These are phyloP conservation scores for Nicotiana tomentosiformis DNA, from an alignment of 257 asterid genomes.

Conservation along the genomic window DNA sequence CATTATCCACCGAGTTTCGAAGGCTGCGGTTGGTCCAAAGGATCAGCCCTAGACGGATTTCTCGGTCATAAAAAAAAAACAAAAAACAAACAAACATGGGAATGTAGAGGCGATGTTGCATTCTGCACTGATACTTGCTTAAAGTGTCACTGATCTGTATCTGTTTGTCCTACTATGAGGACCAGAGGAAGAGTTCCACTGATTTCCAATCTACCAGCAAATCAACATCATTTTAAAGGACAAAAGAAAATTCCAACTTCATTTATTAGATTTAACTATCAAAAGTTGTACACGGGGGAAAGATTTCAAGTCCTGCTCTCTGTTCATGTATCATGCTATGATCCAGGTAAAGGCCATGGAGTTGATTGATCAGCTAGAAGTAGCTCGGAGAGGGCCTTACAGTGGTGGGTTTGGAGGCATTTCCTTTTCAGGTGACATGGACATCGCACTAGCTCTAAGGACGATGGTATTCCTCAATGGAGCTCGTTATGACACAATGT, in stretches of 20 bases:
- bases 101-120: not conserved
- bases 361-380: slow-evolving; percentile 68
- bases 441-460: slow-evolving; percentile 70
- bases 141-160: not conserved
- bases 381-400: slow-evolving; percentile 71
- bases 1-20: no score
- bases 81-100: not conserved
- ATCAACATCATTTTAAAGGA: not conserved
- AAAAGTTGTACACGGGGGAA: not conserved
- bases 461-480: slow-evolving; percentile 66
- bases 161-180: not conserved
- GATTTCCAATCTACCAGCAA: not conserved
- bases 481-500: slow-evolving; percentile 53
- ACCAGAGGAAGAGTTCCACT: not conserved
- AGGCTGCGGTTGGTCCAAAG: no score
- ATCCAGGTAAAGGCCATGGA: slow-evolving; percentile 86
- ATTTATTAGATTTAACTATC: not conserved
- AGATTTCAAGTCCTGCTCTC: not conserved
- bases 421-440: slow-evolving; percentile 79
- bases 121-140: not conserved
- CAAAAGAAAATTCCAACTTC: not conserved
- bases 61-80: no score
- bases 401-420: slow-evolving; percentile 90
- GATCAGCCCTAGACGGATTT: no score
- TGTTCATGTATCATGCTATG: not conserved